Evolutionary conservation across 768 basidiomycete genomes (phyloP).

Genomic region (Leccinum incarnatum): DNA sequence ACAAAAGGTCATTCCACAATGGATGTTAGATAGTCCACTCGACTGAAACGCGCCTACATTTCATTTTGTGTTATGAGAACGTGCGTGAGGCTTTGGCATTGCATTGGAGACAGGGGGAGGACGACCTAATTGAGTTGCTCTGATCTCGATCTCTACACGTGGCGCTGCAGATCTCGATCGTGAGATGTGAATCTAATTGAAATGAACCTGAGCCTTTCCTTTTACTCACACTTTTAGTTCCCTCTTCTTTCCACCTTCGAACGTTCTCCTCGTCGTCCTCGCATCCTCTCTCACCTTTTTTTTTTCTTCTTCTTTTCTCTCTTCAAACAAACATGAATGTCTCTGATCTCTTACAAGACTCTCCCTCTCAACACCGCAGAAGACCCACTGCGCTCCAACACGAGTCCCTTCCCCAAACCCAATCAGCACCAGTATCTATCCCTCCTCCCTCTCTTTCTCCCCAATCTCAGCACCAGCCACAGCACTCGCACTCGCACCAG

Average conservation of each 20-base stretch:
- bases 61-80: background rate
- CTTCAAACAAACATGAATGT: conserved; percentile 52
- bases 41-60: background rate
- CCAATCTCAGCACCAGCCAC: conserved; percentile 29
- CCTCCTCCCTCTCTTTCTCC: conserved; percentile 32
- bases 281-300: background rate
- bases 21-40: background rate
- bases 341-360: conserved; percentile 64
- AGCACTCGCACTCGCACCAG: conserved; percentile 20
- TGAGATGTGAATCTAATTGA: conserved; percentile 34
- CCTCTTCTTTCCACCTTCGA: conserved; percentile 28
- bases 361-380: conserved; percentile 57
- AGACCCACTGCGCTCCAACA: conserved; percentile 27
- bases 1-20: background rate
- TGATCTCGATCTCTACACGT: conserved; percentile 34
- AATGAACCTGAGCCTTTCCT: conserved; percentile 33
- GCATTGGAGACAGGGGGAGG: background rate
- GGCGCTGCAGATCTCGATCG: conserved; percentile 30
- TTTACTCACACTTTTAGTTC: conserved; percentile 28
- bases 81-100: background rate
- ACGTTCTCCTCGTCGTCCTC: conserved; percentile 8
- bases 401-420: conserved; percentile 24
- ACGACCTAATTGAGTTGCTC: background rate
- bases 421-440: conserved; percentile 25
- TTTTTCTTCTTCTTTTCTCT: background rate